A percentile compares a stretch with the other conserved stretches of the same genome.
phyloP scores from a whole-genome alignment of 2,329 filamentous ascomycete species.

The Alternaria gaisen region DNA sequence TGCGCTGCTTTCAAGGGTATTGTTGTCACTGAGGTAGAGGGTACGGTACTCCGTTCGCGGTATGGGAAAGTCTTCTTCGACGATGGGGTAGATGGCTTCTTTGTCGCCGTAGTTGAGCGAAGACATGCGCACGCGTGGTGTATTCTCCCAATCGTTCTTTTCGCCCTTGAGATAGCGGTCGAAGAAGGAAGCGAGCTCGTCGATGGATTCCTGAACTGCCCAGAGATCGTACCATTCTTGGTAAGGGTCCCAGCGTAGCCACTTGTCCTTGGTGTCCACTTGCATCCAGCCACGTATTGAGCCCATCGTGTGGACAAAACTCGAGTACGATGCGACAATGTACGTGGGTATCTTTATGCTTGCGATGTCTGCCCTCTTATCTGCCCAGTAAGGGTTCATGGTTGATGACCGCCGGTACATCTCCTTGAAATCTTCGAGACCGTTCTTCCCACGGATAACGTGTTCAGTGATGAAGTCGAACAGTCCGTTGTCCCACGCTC shows the following conservation, averaged over 20 bases:
- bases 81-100: conserved; percentile 23
- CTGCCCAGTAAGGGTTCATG: conserved; percentile 25
- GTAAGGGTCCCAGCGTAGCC: conserved; percentile 24
- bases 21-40: conserved; percentile 17
- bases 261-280: conserved; percentile 19
- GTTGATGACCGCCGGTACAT: conserved; percentile 20
- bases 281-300: conserved; percentile 26
- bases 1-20: background rate
- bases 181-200: conserved; percentile 52
- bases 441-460: conserved; percentile 34
- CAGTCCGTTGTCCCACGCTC: conserved; percentile 13
- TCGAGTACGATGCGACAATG: conserved; percentile 25
- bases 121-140: conserved; percentile 56
- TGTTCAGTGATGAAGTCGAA: conserved; percentile 19
- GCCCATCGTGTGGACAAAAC: conserved; percentile 23
- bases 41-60: conserved; percentile 25
- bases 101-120: conserved; percentile 38
- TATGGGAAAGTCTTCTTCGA: conserved; percentile 24
- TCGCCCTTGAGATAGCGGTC: conserved; percentile 57
- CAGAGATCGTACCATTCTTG: conserved; percentile 33
- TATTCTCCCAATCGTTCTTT: conserved; percentile 59
- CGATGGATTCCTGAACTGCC: conserved; percentile 15
- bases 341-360: conserved; percentile 28
- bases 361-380: conserved; percentile 19
- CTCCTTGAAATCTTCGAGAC: conserved; percentile 17